A percentile compares a stretch with the other conserved stretches of the same genome.
phyloP scores from a whole-genome alignment of 1,284 basidiomycete genomes.

The Wallemia ichthyophaga region DNA sequence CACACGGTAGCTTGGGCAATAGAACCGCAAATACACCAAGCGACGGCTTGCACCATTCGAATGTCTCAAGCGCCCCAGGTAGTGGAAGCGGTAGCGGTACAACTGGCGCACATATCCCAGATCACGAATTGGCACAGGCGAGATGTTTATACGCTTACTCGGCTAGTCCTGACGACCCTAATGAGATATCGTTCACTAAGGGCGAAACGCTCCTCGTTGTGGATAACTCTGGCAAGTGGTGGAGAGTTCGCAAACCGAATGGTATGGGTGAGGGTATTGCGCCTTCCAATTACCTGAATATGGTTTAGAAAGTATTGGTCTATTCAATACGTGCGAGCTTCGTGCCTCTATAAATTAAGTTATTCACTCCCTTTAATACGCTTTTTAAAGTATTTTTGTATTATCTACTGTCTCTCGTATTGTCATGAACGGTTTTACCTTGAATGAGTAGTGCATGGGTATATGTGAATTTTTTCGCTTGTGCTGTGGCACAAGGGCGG shows the following conservation, averaged over 20 bases:
- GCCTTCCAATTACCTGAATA: neutral
- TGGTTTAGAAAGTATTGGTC: neutral
- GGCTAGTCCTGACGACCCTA: neutral
- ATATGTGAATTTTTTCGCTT: no score
- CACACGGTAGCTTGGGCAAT: neutral
- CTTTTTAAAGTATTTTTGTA: no score
- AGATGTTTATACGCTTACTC: neutral
- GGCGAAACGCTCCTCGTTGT: neutral
- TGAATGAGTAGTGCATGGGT: no score
- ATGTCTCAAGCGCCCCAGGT: no score
- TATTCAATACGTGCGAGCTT: no score
- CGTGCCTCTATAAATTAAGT: no score
- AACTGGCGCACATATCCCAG: neutral
- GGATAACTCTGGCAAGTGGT: neutral
- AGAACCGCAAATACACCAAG: neutral
- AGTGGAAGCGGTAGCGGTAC: neutral
- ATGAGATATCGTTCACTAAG: neutral
- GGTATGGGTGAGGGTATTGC: neutral
- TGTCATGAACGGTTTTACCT: no score
- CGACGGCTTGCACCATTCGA: neutral
- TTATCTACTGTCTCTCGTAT: no score
- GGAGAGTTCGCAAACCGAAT: neutral
- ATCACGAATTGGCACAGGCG: neutral
- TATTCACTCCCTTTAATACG: no score
- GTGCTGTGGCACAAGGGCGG: no score